Conservation (phyloP, 2,329 filamentous ascomycete genomes). For the Xylaria sp. region DNA sequence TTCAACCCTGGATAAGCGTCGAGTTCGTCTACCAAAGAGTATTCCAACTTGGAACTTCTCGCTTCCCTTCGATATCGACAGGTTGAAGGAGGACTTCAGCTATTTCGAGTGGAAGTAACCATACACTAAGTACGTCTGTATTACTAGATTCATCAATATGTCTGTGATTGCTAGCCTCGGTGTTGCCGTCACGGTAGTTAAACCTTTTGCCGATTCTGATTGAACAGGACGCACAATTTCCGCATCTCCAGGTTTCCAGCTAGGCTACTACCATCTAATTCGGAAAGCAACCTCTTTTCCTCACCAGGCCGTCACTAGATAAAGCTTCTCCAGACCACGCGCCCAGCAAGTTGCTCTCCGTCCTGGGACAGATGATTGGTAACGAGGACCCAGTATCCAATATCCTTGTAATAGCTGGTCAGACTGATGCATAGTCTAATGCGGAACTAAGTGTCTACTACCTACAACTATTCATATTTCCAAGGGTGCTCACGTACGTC, state of each 20-base stretch:
- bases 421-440: constrained; percentile 19
- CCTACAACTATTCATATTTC: not conserved
- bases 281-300: not conserved
- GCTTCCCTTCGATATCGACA: not conserved
- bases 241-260: constrained; percentile 10
- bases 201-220: not conserved
- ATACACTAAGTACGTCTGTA: too few species aligned
- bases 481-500: not conserved
- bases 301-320: not conserved
- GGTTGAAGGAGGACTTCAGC: not conserved
- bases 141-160: too few species aligned
- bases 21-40: not conserved
- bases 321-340: not conserved
- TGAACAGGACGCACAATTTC: constrained; percentile 8
- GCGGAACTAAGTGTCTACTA: not conserved
- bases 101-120: not conserved
- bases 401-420: constrained; percentile 12
- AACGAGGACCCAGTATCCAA: not conserved
- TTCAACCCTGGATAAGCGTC: not conserved
- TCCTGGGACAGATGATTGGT: constrained; percentile 15
- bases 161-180: too few species aligned
- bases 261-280: not conserved
- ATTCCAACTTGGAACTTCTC: not conserved
- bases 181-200: not conserved
- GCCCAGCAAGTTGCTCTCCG: not conserved